Base-by-base conservation (phyloP, 345 rosid genomes). In the Lepidium didymum region DNA sequence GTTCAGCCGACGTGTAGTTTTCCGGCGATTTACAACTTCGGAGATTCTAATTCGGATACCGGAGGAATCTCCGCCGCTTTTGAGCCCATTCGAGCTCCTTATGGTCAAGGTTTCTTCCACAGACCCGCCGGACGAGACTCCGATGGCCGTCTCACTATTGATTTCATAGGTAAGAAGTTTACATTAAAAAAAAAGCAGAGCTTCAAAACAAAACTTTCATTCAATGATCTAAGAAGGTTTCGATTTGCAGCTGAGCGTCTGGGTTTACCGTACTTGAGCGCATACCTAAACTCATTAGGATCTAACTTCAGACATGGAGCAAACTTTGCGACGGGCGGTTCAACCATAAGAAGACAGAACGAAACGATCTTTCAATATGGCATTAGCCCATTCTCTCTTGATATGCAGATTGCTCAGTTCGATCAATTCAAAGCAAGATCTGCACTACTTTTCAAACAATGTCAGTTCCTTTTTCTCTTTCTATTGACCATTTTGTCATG, bases 271-370 rank as follows among this genome's bases (percentile, higher is more conserved):
- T 90, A 90, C 78, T 73, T 93, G 80, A 83, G 90, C 70, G 98
- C 98, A 2, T 93, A 90, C 77, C 45, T 93, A 73, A 86, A 93
- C 79, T 93, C 97, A 8, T 75, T 93, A 6, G 98, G 92, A 64
- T 65, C 89, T 51, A 81, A 81, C 62, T 93, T 83, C 80, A 77
- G 92, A 78, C 92, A 86, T 53, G 98, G 97, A 6, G 98, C 96
- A 1, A 93, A 90, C 74, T 87, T 93, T 70, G 97, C 98, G 1
- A 87, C 96, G 0, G 97, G 98, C 38, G 98, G 98, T 19, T 90
- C 97, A 38, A 93, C 98, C 40, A 87, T 93, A 21, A 79, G 87
- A 73, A 84, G 84, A 73, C 97, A 69, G 47, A 93, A 93, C 64
- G 97, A 88, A 73, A 90, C 92, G 10, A 90, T 93, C n/a, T 93